Evolutionary conservation across 805 yeast species (phyloP), one percentile per base, ranked within the genome.

Genomic region (Metschnikowia orientalis): DNA sequence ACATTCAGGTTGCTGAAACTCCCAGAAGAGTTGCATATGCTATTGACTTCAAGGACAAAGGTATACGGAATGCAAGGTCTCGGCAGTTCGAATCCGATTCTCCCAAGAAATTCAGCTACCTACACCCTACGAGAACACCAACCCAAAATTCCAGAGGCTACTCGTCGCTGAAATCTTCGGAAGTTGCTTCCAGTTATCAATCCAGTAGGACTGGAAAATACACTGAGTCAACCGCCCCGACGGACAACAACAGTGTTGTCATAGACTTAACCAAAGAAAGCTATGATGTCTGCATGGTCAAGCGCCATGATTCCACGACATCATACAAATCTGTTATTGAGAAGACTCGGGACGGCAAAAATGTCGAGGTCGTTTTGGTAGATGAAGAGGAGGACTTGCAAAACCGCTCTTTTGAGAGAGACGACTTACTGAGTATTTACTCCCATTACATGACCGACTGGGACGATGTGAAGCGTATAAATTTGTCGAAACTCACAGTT

Each of bases 281-380:
- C 20, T 67, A 62, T 37, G 63, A 64, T 30, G 50, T 64, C 8
- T 61, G 61, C 42, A 50, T 57, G 45, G 46, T 67, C 5, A 55
- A 57, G 38, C 46, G 72, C 26, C 47, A 53, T 9, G 52, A 61
- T 35, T 59, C 70, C 4, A 48, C 56, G 1, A 50, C 44, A 5
- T 62, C 71, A 1, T 67, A 66, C 40, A 54, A 42, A 37, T 65
- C 71, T 1, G 61, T 61, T 2, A 65, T 63, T 2, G 71, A 67
- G 30, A 57, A 48, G 31, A 51, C 55, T 4, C 56, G 46, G 15
- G 58, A 57, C 15, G 72, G 71, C 3, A 59, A 54, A 35, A 56
- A 57, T 9, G 61, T 66, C 0, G 72, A 67, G 34, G 69, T 67
- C 5, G 71, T 67, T 2, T 42, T 66, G 24, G 70, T 67, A 4